Evolutionary conservation across 495 filamentous ascomycete genomes (phyloP).

Genomic region (Lophium mytilinum): DNA sequence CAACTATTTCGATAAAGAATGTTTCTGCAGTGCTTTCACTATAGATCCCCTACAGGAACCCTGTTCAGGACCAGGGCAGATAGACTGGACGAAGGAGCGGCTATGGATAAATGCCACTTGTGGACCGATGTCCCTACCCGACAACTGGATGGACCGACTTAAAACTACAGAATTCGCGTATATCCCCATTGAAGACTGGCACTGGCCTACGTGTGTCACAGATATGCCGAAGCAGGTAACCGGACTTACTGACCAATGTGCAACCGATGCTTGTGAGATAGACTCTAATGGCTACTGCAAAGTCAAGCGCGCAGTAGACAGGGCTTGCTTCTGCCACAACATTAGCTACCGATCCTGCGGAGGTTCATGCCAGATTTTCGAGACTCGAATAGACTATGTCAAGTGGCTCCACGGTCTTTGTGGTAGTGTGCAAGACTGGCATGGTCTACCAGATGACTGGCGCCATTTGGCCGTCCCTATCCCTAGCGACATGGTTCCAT

Average conservation of each 20-base stretch:
- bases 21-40: constrained; percentile 7
- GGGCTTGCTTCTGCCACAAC: constrained; percentile 11
- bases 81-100: constrained; percentile 6
- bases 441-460: constrained; percentile 5
- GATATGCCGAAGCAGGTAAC: constrained; percentile 6
- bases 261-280: constrained; percentile 9
- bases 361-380: constrained; percentile 8
- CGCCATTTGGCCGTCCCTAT: not conserved
- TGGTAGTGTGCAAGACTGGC: constrained; percentile 4
- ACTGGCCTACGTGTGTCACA: constrained; percentile 6
- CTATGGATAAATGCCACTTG: constrained; percentile 12
- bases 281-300: constrained; percentile 13
- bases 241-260: constrained; percentile 5
- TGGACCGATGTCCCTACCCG: constrained; percentile 5
- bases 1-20: constrained; percentile 12
- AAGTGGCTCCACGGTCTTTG: constrained; percentile 11
- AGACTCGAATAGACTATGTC: constrained; percentile 8
- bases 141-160: constrained; percentile 5
- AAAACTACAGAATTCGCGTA: constrained; percentile 5
- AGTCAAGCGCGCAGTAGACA: constrained; percentile 5
- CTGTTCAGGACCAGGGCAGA: not conserved
- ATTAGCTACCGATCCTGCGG: constrained; percentile 8
- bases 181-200: constrained; percentile 12
- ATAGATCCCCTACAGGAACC: constrained; percentile 2
- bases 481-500: constrained; percentile 7